These are phyloP conservation scores for Magnusiomyces suaveolens DNA, from an alignment of 1,139 yeast genomes.

Conservation along the genomic window DNA sequence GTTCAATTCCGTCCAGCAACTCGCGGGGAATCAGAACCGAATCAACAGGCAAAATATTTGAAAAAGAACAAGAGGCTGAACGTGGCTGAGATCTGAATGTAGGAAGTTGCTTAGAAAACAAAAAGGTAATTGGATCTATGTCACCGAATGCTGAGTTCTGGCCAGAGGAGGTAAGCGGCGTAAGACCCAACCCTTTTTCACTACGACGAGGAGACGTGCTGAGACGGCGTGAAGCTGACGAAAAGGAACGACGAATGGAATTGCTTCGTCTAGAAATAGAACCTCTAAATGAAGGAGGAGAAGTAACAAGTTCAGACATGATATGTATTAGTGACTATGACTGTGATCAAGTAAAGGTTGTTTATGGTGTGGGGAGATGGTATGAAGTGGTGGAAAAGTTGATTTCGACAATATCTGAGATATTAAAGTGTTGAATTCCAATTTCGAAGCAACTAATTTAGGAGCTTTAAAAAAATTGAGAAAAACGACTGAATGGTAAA, in stretches of 20 bases:
- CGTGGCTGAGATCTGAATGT: background rate
- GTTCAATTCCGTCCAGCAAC: conserved; percentile 33
- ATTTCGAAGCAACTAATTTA: too few species aligned
- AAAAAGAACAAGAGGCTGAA: background rate
- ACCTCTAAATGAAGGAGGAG: background rate
- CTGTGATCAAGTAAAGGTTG: too few species aligned
- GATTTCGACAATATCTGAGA: too few species aligned
- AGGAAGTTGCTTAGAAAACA: background rate
- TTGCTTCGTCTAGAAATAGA: background rate
- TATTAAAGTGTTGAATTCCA: too few species aligned
- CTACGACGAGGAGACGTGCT: background rate
- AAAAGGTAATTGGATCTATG: background rate
- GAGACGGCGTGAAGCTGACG: background rate
- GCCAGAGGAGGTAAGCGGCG: background rate
- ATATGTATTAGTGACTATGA: too few species aligned
- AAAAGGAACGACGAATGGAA: background rate
- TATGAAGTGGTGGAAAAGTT: too few species aligned
- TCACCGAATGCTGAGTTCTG: background rate
- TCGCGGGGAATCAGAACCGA: conserved; percentile 3
- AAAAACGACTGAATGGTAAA: too few species aligned
- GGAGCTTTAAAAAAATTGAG: too few species aligned
- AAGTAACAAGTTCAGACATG: background rate
- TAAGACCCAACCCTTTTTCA: background rate
- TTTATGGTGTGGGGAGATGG: too few species aligned
- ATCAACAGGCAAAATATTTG: background rate